Base-by-base conservation (phyloP, 768 basidiomycete species). In the Tephrocybe sp. region DNA sequence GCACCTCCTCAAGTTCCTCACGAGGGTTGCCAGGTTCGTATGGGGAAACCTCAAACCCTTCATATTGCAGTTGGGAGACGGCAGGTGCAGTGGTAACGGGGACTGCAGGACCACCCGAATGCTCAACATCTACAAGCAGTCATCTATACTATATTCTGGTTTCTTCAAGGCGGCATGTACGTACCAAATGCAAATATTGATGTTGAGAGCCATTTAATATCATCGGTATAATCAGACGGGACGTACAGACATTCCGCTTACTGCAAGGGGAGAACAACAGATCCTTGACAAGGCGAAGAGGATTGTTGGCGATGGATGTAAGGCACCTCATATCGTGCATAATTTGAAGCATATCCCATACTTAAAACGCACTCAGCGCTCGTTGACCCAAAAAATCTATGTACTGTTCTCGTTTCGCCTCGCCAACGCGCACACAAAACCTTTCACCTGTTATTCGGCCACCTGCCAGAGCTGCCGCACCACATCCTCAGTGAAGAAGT, bases 141-240 rank as follows among this genome's bases (percentile, higher is more conserved):
- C 28, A 36, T n/a, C 39, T 38, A 10, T 18, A 15, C 23, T 28
- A n/a, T n/a, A n/a, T n/a, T 51, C 34, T 30, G 52, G 21, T 6
- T 28, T 28, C 20, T 32, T 51, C 3, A n/a, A 87, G 86, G 59
- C 80, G 86, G 55, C 86, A 87, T 65, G 86, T 85, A 63, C 14
- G 80, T 67, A n/a, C 12, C 36, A 20, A 38, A 17, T 45, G n/a
- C n/a, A n/a, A n/a, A n/a, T n/a, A n/a, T n/a, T n/a, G n/a, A n/a
- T n/a, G n/a, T n/a, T n/a, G n/a, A n/a, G n/a, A n/a, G n/a, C n/a
- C n/a, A n/a, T n/a, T n/a, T n/a, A n/a, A n/a, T n/a, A n/a, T n/a
- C n/a, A n/a, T n/a, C n/a, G n/a, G n/a, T n/a, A n/a, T n/a, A n/a
- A 32, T 30, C 58, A 96, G 92, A 97, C 94, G 3, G 95, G 95